These are phyloP conservation scores for Rhazya stricta DNA, from an alignment of 257 asterid genomes.

Conservation along the genomic window DNA sequence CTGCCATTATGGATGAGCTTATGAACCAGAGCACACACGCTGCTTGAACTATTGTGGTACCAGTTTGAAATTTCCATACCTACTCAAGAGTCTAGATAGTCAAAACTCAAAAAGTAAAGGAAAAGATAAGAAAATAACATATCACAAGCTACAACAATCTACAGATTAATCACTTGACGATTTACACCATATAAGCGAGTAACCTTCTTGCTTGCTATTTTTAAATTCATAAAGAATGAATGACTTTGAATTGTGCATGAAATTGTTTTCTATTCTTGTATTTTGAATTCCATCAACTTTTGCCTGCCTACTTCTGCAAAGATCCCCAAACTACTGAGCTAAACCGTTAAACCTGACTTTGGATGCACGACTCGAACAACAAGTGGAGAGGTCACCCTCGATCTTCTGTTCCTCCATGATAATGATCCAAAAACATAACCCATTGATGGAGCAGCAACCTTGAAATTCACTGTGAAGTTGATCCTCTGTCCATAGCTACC, in stretches of 20 bases:
- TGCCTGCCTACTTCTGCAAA: conserved; percentile 6
- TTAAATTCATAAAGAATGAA: conserved; percentile 9
- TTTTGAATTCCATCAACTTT: conserved; percentile 1
- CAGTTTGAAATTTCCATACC: background rate
- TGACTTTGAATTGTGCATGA: background rate
- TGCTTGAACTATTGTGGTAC: no score
- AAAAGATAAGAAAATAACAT: background rate
- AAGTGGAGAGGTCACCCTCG: conserved; percentile 66
- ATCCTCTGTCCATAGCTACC: conserved; percentile 54
- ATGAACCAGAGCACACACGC: no score
- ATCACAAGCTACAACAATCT: background rate
- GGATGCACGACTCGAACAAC: conserved; percentile 49
- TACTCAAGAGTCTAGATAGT: background rate
- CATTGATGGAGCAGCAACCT: conserved; percentile 47
- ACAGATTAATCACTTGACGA: background rate
- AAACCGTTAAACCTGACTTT: conserved; percentile 33
- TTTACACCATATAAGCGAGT: background rate
- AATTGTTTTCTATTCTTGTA: background rate
- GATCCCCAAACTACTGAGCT: conserved; percentile 8
- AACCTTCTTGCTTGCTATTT: background rate
- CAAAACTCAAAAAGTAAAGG: background rate
- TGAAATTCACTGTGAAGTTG: conserved; percentile 56
- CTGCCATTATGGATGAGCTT: no score
- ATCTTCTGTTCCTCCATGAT: conserved; percentile 65
- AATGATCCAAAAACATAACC: conserved; percentile 79